A percentile compares a stretch with the other conserved stretches of the same genome.
phyloP scores from a whole-genome alignment of 495 filamentous ascomycete species.

The Stereocaulon alpinum region DNA sequence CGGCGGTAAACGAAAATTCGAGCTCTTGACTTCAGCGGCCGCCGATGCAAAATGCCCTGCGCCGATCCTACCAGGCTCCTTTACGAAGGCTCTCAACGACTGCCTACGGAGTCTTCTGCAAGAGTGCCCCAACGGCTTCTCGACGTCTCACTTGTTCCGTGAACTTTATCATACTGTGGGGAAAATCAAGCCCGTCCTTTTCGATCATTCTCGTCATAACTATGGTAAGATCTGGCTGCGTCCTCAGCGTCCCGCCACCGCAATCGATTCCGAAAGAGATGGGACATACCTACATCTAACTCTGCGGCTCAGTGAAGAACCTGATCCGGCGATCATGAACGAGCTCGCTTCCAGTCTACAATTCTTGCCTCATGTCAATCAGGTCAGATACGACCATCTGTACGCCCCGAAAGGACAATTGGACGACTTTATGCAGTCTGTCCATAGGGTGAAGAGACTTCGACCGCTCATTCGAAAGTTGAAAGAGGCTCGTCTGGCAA shows the following conservation, averaged over 20 bases:
- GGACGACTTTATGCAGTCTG: slow-evolving; percentile 11
- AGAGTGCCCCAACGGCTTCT: slow-evolving; percentile 19
- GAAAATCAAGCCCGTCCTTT: slow-evolving; percentile 15
- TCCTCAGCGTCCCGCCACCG: slow-evolving; percentile 7
- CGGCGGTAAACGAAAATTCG: slow-evolving; percentile 24
- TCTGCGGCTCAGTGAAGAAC: slow-evolving; percentile 14
- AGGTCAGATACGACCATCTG: slow-evolving; percentile 16
- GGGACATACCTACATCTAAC: slow-evolving; percentile 19
- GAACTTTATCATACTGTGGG: slow-evolving; percentile 18
- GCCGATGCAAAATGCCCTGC: not conserved
- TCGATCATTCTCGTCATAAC: slow-evolving; percentile 18
- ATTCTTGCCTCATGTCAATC: slow-evolving; percentile 19
- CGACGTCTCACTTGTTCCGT: slow-evolving; percentile 19
- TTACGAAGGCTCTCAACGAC: slow-evolving; percentile 18
- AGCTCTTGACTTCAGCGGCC: slow-evolving; percentile 21
- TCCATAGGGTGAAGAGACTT: slow-evolving; percentile 13
- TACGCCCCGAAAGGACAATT: slow-evolving; percentile 20
- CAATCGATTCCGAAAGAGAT: not conserved
- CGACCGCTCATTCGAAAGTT: not conserved
- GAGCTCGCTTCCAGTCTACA: slow-evolving; percentile 21
- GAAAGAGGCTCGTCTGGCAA: no score
- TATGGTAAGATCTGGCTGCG: slow-evolving; percentile 21
- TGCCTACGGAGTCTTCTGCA: slow-evolving; percentile 8
- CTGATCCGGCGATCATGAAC: slow-evolving; percentile 18
- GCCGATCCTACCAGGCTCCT: slow-evolving; percentile 15